A percentile compares a stretch with the other conserved stretches of the same genome.
phyloP scores from a whole-genome alignment of 192 early-diverging fungal species.

The Cetraspora pellucida region DNA sequence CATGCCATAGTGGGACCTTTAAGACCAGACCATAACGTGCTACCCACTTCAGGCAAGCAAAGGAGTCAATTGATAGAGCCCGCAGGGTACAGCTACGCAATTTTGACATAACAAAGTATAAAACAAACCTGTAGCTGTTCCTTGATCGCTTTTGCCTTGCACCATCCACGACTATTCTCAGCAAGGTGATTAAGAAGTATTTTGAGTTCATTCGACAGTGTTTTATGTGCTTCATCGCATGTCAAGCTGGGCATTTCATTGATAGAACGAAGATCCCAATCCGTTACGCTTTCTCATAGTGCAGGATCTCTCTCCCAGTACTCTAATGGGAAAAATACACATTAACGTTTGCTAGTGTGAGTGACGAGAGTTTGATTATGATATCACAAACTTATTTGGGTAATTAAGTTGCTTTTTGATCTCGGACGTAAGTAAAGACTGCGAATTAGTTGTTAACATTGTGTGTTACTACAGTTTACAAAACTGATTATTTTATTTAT shows the following conservation, averaged over 20 bases:
- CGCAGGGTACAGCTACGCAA: conserved; percentile 10
- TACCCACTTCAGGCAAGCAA: conserved; percentile 30
- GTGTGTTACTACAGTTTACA: too few species aligned
- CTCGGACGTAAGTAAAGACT: not conserved
- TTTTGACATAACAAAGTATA: not conserved
- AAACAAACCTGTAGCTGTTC: conserved; percentile 18
- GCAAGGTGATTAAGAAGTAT: conserved; percentile 14
- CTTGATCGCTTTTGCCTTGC: conserved; percentile 13
- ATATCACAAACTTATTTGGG: conserved; percentile 1
- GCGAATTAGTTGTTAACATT: too few species aligned
- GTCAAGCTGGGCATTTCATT: conserved; percentile 13
- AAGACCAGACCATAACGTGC: conserved; percentile 17
- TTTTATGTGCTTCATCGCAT: not conserved
- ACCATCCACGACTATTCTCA: conserved; percentile 8
- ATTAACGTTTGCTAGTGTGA: conserved; percentile 3
- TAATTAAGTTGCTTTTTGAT: conserved; percentile 1
- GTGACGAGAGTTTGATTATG: too few species aligned
- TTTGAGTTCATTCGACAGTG: conserved; percentile 7
- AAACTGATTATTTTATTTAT: too few species aligned
- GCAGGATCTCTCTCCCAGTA: conserved; percentile 23
- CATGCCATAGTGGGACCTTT: conserved; percentile 19
- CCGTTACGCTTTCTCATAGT: conserved; percentile 14
- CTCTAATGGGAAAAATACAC: conserved; percentile 31
- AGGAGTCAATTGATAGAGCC: conserved; percentile 13
- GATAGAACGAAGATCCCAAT: conserved; percentile 34